Evolutionary conservation across 805 yeast species (phyloP).

Genomic region (Isabelozyma heimii): DNA sequence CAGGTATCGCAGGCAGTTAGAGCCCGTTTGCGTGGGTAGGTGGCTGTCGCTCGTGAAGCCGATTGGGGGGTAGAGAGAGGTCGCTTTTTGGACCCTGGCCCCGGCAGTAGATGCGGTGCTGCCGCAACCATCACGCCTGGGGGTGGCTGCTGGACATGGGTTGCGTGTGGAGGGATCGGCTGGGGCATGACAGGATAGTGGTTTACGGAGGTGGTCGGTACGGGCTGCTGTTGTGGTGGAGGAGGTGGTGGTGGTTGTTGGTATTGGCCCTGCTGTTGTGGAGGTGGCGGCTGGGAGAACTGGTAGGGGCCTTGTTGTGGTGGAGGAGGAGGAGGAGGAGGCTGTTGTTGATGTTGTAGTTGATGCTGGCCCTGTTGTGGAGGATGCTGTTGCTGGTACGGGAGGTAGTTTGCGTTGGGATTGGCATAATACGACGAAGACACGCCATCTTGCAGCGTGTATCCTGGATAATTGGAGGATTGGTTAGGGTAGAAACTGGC

Average conservation of each 20-base stretch:
- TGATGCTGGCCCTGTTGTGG: constrained; percentile 5
- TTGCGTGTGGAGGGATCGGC: neutral
- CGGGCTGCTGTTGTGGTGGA: constrained; percentile 4
- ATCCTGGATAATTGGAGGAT: neutral
- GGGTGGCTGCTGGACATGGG: neutral
- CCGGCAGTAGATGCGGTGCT: neutral
- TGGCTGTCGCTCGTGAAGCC: constrained; percentile 16
- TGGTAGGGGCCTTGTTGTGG: constrained; percentile 3
- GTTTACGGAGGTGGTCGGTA: neutral
- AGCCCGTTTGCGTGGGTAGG: constrained; percentile 25
- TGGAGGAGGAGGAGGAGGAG: constrained; percentile 4
- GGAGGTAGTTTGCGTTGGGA: neutral
- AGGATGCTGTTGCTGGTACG: constrained; percentile 5
- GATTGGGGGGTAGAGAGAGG: neutral
- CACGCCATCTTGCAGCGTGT: neutral
- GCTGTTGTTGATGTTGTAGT: constrained; percentile 5
- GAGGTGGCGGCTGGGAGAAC: constrained; percentile 1
- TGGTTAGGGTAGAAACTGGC: neutral
- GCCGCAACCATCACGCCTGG: neutral
- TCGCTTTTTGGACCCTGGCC: neutral
- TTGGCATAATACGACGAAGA: neutral
- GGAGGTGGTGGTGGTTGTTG: constrained; percentile 7
- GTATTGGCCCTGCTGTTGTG: constrained; percentile 2
- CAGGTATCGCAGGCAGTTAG: constrained; percentile 40
- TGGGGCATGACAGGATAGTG: neutral